Base-by-base conservation (phyloP, 1,139 yeast genomes). In the Casaregolazyma suthepensis region DNA sequence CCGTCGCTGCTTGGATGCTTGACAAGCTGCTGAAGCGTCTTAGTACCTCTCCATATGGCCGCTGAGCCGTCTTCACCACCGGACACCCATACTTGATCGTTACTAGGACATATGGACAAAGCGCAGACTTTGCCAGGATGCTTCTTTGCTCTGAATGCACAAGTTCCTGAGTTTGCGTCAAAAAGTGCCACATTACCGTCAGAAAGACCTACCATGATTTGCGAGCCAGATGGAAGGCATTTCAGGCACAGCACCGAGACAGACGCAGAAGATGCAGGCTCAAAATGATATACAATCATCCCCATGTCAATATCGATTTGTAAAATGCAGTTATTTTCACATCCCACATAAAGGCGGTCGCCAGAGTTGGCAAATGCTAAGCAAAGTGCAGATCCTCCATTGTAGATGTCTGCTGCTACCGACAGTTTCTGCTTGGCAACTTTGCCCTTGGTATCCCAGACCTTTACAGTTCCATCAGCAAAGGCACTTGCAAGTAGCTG, bases 41-140 rank as follows among this genome's bases (percentile, higher is more conserved):
- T 40, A 18, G 58, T 60, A 13, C 62, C 52, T 12, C 64, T 50
- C 71, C 71, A 68, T 17, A 68, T 48, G 26, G 63, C 60, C 17
- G 64, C 65, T 7, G 54, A 49, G 45, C 70, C 67, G 35, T 67
- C 71, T 7, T 59, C 54, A 44, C 67, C 64, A 18, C 68, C 66
- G 7, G 67, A 55, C 6, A 29, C 50, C 43, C 50, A 47, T 26
- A 66, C 55, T 43, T 65, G 55, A 44, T 55, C 50, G 26, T 57
- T 54, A 4, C 57, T 58, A 6, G 63, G 61, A 13, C 58, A 48
- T 12, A 56, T 51, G 12, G 59, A 48, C 17, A 68, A 45, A 38
- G 63, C 55, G 6, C 62, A 57, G 38, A 66, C 60, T 23, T 57
- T 59, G 35, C 60, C 63, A 15, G 57, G 52, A 53, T 68, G 70